phyloP scores from a whole-genome alignment of 2,329 filamentous ascomycete genomes.

The Amesomyces nigricolor region DNA sequence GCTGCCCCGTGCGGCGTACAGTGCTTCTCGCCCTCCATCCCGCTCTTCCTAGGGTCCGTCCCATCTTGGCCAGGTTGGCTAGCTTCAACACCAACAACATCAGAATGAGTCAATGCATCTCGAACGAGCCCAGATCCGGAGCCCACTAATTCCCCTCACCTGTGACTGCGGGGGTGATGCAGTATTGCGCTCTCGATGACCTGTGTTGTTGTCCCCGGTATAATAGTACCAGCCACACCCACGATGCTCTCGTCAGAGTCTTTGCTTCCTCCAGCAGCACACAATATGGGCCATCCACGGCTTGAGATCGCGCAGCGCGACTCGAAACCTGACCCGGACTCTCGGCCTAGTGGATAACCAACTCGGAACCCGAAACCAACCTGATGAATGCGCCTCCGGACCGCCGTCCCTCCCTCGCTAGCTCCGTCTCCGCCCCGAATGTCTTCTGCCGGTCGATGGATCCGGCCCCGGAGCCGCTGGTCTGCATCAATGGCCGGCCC shows the following conservation, averaged over 20 bases:
- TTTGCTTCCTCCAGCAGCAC: background rate
- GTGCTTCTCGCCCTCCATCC: no score
- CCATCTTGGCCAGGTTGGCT: background rate
- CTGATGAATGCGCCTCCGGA: background rate
- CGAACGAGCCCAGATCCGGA: conserved; percentile 2
- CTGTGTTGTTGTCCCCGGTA: background rate
- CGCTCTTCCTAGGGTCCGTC: background rate
- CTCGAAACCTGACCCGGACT: background rate
- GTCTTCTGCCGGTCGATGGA: conserved; percentile 20
- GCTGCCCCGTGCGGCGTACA: no score
- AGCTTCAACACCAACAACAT: background rate
- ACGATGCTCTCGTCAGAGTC: background rate
- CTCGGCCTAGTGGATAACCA: background rate
- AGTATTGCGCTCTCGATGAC: background rate
- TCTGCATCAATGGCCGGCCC: conserved; percentile 34
- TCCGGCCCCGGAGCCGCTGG: conserved; percentile 25
- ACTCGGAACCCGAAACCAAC: background rate
- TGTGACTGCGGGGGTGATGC: background rate
- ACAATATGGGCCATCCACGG: background rate
- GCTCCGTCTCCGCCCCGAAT: conserved; percentile 8
- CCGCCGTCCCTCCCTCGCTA: conserved; percentile 10
- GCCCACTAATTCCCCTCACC: background rate
- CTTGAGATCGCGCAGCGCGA: background rate
- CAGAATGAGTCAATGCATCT: conserved; percentile 1
- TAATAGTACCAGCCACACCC: background rate